Evolutionary conservation across 495 filamentous ascomycete species (phyloP).

Genomic region (Penicillium goetzii): DNA sequence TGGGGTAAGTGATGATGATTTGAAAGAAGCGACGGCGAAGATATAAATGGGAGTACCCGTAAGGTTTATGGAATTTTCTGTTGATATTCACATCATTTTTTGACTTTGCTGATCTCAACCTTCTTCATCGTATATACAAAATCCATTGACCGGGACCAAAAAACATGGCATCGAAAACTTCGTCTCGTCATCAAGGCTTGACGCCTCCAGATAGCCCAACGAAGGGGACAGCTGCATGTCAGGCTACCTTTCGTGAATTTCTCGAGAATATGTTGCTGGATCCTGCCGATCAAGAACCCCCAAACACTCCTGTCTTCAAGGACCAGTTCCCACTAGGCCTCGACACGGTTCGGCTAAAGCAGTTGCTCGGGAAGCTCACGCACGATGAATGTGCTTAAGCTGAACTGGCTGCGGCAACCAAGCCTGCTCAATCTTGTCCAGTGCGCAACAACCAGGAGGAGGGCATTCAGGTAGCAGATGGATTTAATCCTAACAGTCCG

Average conservation of each 20-base stretch:
- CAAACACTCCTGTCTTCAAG: slow-evolving; percentile 20
- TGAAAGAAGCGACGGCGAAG: too few species aligned
- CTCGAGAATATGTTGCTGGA: slow-evolving; percentile 11
- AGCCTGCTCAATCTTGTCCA: slow-evolving; percentile 14
- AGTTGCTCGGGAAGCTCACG: slow-evolving; percentile 14
- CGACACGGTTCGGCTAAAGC: slow-evolving; percentile 16
- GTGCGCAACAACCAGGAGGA: slow-evolving; percentile 19
- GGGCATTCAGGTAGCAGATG: slow-evolving; percentile 17
- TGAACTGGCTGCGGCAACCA: not conserved
- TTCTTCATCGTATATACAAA: too few species aligned
- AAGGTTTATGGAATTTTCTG: too few species aligned
- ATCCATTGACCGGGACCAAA: too few species aligned
- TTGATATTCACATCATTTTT: too few species aligned
- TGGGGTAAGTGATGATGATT: too few species aligned
- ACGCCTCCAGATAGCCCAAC: slow-evolving; percentile 16
- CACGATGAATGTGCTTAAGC: slow-evolving; percentile 9
- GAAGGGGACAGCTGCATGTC: slow-evolving; percentile 4
- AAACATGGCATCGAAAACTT: too few species aligned
- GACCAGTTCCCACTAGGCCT: slow-evolving; percentile 14
- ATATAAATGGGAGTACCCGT: too few species aligned
- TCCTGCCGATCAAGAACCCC: slow-evolving; percentile 17
- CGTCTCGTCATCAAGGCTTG: slow-evolving; percentile 9
- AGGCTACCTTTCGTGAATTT: slow-evolving; percentile 2
- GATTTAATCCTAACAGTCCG: slow-evolving; percentile 17
- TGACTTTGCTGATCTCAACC: too few species aligned